These are phyloP conservation scores for Podospora pseudocomata DNA, from an alignment of 495 filamentous ascomycete genomes.

Conservation along the genomic window DNA sequence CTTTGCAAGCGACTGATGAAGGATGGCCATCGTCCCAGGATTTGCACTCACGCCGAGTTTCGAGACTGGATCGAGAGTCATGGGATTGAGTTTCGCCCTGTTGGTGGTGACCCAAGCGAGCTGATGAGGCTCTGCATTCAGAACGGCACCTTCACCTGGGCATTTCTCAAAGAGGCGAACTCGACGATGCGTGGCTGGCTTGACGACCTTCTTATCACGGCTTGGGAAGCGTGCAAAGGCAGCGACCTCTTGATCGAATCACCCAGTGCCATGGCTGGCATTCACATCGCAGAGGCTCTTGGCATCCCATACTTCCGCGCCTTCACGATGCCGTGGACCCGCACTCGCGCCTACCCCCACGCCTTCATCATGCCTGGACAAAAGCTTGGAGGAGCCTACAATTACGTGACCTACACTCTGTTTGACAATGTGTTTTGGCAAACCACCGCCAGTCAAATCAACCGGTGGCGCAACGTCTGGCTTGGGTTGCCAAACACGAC, in stretches of 20 bases:
- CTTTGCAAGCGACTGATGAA: conserved; percentile 85
- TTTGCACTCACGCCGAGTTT: conserved; percentile 92
- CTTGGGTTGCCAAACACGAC: conserved; percentile 75
- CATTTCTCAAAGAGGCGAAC: conserved; percentile 83
- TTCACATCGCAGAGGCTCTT: conserved; percentile 96
- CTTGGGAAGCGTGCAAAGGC: conserved; percentile 80
- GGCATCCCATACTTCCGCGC: conserved; percentile 94
- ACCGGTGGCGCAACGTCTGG: conserved; percentile 82
- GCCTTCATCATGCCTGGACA: conserved; percentile 93
- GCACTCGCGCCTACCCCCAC: conserved; percentile 92
- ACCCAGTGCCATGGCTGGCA: conserved; percentile 95
- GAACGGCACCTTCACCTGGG: conserved; percentile 94
- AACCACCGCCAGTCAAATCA: conserved; percentile 84
- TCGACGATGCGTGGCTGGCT: conserved; percentile 91
- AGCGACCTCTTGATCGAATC: conserved; percentile 91
- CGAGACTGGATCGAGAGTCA: conserved; percentile 81
- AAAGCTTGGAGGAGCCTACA: conserved; percentile 93
- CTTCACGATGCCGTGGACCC: conserved; percentile 98
- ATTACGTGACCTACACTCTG: conserved; percentile 92
- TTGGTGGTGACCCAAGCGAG: conserved; percentile 89
- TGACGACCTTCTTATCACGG: conserved; percentile 78
- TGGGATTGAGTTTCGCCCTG: conserved; percentile 85
- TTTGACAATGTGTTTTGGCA: conserved; percentile 98
- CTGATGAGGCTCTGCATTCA: conserved; percentile 95
- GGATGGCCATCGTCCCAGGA: conserved; percentile 82